phyloP scores from a whole-genome alignment of 441 rosid genomes.

The Corymbia citriodora region DNA sequence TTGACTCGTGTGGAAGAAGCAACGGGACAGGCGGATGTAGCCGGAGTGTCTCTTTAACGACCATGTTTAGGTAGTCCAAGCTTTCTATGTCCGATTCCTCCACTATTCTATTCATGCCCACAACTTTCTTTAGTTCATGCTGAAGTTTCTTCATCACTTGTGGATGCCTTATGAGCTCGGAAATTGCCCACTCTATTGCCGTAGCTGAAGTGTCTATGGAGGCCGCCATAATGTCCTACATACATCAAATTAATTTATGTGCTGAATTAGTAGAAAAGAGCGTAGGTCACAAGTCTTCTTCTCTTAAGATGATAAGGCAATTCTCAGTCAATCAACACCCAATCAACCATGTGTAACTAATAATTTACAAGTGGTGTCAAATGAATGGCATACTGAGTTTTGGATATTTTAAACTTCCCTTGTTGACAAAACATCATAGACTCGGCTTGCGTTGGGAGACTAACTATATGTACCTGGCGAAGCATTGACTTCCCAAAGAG shows the following conservation, averaged over 20 bases:
- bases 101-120: conserved; percentile 26
- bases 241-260: not conserved
- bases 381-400: not conserved
- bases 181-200: conserved; percentile 27
- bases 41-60: conserved; percentile 29
- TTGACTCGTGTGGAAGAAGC: conserved; percentile 21
- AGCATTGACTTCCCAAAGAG: not conserved
- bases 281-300: not conserved
- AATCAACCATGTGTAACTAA: not conserved
- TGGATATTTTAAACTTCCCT: not conserved
- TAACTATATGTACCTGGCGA: not conserved
- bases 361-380: not conserved
- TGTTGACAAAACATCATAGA: not conserved
- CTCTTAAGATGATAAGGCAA: not conserved
- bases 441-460: not conserved
- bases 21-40: conserved; percentile 38
- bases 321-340: not conserved
- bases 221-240: conserved; percentile 31
- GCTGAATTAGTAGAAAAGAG: not conserved
- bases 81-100: conserved; percentile 32
- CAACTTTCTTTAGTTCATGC: conserved; percentile 21
- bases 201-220: conserved; percentile 32
- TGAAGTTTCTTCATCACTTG: conserved; percentile 21
- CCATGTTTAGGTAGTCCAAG: conserved; percentile 27
- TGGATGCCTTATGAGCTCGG: conserved; percentile 32